Conservation (phyloP, 768 basidiomycete genomes). For the Suillus bovinus region DNA sequence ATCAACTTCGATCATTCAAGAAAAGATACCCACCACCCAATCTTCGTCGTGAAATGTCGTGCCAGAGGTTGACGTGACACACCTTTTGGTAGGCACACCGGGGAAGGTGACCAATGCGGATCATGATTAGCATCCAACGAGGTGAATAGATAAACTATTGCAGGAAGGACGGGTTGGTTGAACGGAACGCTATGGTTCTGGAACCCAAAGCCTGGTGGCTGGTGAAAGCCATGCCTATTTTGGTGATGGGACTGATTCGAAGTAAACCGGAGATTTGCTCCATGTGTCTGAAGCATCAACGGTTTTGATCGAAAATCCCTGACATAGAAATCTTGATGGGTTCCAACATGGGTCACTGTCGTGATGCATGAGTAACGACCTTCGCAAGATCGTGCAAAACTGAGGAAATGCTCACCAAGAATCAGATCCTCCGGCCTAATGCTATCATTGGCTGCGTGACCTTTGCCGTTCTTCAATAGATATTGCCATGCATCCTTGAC, state of each 20-base stretch:
- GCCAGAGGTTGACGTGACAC: slow-evolving; percentile 21
- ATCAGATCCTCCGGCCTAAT: slow-evolving; percentile 44
- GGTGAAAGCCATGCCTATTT: slow-evolving; percentile 18
- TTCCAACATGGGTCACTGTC: slow-evolving; percentile 43
- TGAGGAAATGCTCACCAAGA: slow-evolving; percentile 34
- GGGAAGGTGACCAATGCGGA: slow-evolving; percentile 42
- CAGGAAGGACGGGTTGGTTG: slow-evolving; percentile 32
- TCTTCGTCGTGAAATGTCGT: slow-evolving; percentile 29
- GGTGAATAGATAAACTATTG: slow-evolving; percentile 45
- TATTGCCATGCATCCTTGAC: slow-evolving; percentile 42
- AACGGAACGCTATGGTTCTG: slow-evolving; percentile 15
- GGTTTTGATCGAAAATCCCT: slow-evolving; percentile 33
- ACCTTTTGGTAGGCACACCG: slow-evolving; percentile 24
- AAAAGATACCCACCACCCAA: slow-evolving; percentile 29
- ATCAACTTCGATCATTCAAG: not conserved
- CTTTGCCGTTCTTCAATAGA: slow-evolving; percentile 34
- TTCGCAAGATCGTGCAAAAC: not conserved
- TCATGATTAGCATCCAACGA: slow-evolving; percentile 32
- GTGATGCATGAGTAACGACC: not conserved
- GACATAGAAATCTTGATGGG: slow-evolving; percentile 42
- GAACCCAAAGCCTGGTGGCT: slow-evolving; percentile 17
- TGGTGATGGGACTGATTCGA: slow-evolving; percentile 15
- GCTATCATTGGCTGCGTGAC: slow-evolving; percentile 31
- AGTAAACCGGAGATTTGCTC: slow-evolving; percentile 8
- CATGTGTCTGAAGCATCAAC: slow-evolving; percentile 12